phyloP scores from a whole-genome alignment of 805 yeast genomes.

The Yamadazyma philogaea region DNA sequence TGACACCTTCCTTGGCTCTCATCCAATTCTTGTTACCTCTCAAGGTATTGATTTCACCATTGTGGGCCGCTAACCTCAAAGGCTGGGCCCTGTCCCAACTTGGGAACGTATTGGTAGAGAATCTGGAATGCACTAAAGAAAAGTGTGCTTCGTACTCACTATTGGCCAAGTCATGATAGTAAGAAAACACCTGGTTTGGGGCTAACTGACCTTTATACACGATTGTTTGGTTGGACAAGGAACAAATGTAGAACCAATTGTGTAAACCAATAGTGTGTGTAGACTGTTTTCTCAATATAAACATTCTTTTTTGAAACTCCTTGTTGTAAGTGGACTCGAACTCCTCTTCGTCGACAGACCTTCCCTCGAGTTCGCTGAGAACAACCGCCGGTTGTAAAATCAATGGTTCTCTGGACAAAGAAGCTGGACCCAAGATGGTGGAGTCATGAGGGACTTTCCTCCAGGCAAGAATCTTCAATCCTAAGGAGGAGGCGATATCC shows the following conservation, averaged over 20 bases:
- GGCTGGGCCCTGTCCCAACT: constrained; percentile 99
- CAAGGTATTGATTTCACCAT: constrained; percentile 96
- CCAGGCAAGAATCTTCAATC: constrained; percentile 88
- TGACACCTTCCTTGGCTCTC: constrained; percentile 97
- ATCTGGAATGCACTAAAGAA: constrained; percentile 94
- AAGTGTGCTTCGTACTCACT: constrained; percentile 93
- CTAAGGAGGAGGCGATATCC: constrained; percentile 70
- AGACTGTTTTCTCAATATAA: constrained; percentile 82
- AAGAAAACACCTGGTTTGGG: constrained; percentile 92
- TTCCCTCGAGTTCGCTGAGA: constrained; percentile 35
- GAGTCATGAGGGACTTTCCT: constrained; percentile 93
- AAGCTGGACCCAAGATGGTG: constrained; percentile 92
- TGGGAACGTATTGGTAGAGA: constrained; percentile 97
- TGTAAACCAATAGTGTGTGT: constrained; percentile 89
- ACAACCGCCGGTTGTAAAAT: constrained; percentile 93
- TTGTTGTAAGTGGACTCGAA: constrained; percentile 56
- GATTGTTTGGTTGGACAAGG: constrained; percentile 81
- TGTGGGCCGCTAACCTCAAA: constrained; percentile 94
- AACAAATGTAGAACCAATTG: constrained; percentile 97
- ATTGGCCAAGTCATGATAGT: constrained; percentile 88
- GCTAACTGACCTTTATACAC: constrained; percentile 98
- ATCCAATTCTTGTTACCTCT: constrained; percentile 99
- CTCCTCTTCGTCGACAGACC: constrained; percentile 42
- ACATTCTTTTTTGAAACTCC: constrained; percentile 78
- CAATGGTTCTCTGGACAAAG: constrained; percentile 86